Conservation (phyloP, 1,284 basidiomycete species). For the Leccinum brunneo-olivaceum region DNA sequence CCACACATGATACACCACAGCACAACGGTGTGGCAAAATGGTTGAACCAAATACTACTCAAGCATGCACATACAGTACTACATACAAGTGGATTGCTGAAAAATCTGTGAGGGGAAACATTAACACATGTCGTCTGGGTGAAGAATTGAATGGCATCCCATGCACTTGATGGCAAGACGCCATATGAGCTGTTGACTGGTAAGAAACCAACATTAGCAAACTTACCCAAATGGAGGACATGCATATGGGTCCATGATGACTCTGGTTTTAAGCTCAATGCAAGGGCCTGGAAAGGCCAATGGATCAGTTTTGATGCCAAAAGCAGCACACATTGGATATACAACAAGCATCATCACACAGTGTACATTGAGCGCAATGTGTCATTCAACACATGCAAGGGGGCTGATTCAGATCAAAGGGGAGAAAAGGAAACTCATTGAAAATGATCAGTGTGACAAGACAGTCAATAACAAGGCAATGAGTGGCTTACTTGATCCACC, state of each 20-base stretch:
- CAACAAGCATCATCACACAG: too few species aligned
- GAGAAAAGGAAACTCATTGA: too few species aligned
- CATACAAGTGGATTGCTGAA: neutral
- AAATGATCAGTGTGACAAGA: too few species aligned
- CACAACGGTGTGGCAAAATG: conserved; percentile 1
- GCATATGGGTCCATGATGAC: neutral
- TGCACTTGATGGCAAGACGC: neutral
- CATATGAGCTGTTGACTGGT: neutral
- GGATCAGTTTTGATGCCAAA: too few species aligned
- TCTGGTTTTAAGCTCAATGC: neutral
- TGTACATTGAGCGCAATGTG: too few species aligned
- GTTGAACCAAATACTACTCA: neutral
- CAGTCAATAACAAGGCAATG: too few species aligned
- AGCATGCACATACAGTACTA: neutral
- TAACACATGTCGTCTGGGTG: conserved; percentile 3
- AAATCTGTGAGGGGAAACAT: neutral
- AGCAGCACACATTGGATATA: too few species aligned
- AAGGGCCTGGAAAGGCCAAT: too few species aligned
- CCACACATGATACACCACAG: neutral
- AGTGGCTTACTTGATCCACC: too few species aligned
- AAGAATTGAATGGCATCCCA: neutral
- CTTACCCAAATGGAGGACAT: neutral
- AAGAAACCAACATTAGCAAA: neutral
- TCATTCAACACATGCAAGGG: too few species aligned
- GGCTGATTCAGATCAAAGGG: too few species aligned